phyloP scores from a whole-genome alignment of 768 basidiomycete species.

The Lactarius sp. region DNA sequence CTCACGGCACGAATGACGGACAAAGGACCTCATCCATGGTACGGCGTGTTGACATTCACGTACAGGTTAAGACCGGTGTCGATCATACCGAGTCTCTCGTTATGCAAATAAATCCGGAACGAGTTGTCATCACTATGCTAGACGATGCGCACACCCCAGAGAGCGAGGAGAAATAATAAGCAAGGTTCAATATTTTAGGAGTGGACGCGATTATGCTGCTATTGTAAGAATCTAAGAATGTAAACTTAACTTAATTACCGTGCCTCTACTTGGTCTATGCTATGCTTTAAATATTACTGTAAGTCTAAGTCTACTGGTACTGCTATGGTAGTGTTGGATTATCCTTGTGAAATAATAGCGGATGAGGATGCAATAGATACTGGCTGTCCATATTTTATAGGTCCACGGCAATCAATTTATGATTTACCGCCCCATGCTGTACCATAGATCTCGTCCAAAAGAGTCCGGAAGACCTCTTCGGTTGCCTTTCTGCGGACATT shows the following conservation, averaged over 20 bases:
- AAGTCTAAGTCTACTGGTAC: slow-evolving; percentile 12
- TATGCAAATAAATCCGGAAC: slow-evolving; percentile 17
- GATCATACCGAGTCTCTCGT: slow-evolving; percentile 13
- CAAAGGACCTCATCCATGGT: neutral
- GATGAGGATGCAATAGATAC: slow-evolving; percentile 2
- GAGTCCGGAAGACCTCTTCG: slow-evolving; percentile 54
- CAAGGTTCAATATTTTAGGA: neutral
- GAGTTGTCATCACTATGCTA: slow-evolving; percentile 3
- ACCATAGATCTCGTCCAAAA: slow-evolving; percentile 57
- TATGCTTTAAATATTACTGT: neutral
- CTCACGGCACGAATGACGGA: neutral
- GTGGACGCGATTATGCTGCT: slow-evolving; percentile 5
- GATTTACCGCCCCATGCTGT: slow-evolving; percentile 17
- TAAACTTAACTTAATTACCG: slow-evolving; percentile 1
- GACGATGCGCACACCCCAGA: neutral
- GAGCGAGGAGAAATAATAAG: neutral
- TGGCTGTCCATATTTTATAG: neutral
- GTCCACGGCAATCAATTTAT: slow-evolving; percentile 1
- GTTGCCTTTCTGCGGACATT: slow-evolving; percentile 75
- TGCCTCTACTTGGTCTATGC: neutral
- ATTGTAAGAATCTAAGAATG: slow-evolving; percentile 7
- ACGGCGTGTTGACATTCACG: slow-evolving; percentile 8
- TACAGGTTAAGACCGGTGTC: slow-evolving; percentile 11
- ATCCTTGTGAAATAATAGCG: slow-evolving; percentile 4
- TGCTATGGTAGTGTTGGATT: slow-evolving; percentile 6